phyloP scores from a whole-genome alignment of 495 filamentous ascomycete species.

The Podospora pseudocomata region DNA sequence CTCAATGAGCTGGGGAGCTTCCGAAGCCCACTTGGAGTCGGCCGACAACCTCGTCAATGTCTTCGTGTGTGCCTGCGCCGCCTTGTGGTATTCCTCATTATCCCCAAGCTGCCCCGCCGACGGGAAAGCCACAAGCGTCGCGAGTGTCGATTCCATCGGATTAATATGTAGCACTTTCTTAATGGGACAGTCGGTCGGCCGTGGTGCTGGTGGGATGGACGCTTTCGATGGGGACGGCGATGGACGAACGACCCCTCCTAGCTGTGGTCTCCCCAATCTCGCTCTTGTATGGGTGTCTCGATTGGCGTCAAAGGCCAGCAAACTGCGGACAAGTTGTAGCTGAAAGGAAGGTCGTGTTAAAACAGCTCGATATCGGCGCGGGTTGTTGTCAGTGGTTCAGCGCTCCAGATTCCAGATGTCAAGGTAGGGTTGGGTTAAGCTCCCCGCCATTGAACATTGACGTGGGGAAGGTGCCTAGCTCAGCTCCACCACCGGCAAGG shows the following conservation, averaged over 20 bases:
- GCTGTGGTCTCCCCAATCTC: background rate
- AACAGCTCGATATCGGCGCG: background rate
- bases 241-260: background rate
- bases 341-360: background rate
- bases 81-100: slow-evolving; percentile 30
- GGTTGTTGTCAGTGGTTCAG: background rate
- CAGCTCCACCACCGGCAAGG: slow-evolving; percentile 8
- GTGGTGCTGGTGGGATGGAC: background rate
- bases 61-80: slow-evolving; percentile 29
- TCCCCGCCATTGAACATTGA: slow-evolving; percentile 15
- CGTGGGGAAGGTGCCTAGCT: slow-evolving; percentile 10
- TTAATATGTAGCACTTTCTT: background rate
- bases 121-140: slow-evolving; percentile 41
- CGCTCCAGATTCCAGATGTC: background rate
- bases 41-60: slow-evolving; percentile 31
- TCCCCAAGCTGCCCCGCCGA: slow-evolving; percentile 21
- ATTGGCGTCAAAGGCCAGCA: background rate
- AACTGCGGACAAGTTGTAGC: background rate
- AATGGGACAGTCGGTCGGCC: background rate
- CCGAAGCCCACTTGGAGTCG: slow-evolving; percentile 12
- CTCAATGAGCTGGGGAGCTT: slow-evolving; percentile 33
- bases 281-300: background rate
- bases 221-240: background rate
- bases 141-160: slow-evolving; percentile 37
- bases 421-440: slow-evolving; percentile 11